Base-by-base conservation (phyloP, 2,329 filamentous ascomycete species). In the Tympanopsis confertula region DNA sequence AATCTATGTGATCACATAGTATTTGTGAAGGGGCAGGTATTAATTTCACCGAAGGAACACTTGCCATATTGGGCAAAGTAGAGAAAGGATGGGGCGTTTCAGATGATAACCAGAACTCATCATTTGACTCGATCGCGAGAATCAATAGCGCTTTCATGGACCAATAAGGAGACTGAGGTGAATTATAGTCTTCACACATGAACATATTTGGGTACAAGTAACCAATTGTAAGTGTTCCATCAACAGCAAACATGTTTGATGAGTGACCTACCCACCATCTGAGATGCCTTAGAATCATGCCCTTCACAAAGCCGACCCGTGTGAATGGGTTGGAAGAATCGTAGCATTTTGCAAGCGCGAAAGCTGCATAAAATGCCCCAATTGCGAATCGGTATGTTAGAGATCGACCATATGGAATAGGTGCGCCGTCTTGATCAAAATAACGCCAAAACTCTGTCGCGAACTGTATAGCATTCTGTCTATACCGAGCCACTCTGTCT, bases 171-270 rank as follows among this genome's bases (percentile, higher is more conserved):
- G 68, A 73, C 41, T 74, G 69, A 0, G 69, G 68, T 2, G 69
- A 74, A 45, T 74, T 74, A 48, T 74, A 74, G 43, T 71, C 65
- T 46, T 74, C 70, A 24, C 57, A 55, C 59, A 74, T 61, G 44
- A 65, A 73, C 63, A 71, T 70, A 43, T 73, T 73, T 37, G 58
- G 58, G 26, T 60, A 63, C 1, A 54, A 46, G 37, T 58, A 65
- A 10, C 59, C 68, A 24, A 71, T 68, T 2, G 61, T 70, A 14
- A 72, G 32, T 0, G 66, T 69, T 0, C 68, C 67, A 39, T 72
- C 68, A 0, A 55, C 24, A 36, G 64, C 53, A 48, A 72, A 72
- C 2, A 70, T 62, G 35, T 66, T 55, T 4, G 47, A 26, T 0
- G 56, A 57, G 3, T 62, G 44, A 1, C 50, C 45, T 0, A 57